phyloP scores from a whole-genome alignment of 1,284 basidiomycete species.

The Irpex sp. region DNA sequence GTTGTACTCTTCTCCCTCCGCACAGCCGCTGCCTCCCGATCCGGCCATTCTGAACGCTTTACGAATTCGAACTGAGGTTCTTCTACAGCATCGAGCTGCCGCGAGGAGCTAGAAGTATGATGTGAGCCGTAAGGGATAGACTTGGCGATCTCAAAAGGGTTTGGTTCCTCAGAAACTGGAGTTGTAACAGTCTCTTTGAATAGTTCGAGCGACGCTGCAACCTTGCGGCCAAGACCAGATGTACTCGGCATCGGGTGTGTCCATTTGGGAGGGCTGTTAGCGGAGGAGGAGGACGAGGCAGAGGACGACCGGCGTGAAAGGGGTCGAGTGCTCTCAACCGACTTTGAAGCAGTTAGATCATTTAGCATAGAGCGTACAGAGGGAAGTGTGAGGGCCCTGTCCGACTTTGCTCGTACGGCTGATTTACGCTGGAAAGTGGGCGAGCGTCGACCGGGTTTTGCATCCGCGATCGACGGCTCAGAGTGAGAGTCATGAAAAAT shows the following conservation, averaged over 20 bases:
- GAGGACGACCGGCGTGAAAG: constrained; percentile 35
- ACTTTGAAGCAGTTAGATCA: constrained; percentile 22
- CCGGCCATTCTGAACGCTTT: constrained; percentile 78
- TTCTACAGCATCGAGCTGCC: constrained; percentile 48
- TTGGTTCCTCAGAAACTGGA: constrained; percentile 38
- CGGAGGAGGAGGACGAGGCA: constrained; percentile 38
- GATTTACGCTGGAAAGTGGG: constrained; percentile 18
- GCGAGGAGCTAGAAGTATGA: constrained; percentile 42
- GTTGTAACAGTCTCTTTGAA: constrained; percentile 68
- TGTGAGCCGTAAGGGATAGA: constrained; percentile 27
- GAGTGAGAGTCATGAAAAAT: constrained; percentile 20
- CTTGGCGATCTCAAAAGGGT: constrained; percentile 26
- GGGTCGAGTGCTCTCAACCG: constrained; percentile 29
- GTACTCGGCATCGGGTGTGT: constrained; percentile 18
- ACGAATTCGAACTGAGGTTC: constrained; percentile 75
- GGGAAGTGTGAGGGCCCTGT: constrained; percentile 26
- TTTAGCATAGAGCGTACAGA: constrained; percentile 23
- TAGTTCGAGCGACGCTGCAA: constrained; percentile 72
- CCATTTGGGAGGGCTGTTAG: constrained; percentile 12
- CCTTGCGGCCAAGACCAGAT: constrained; percentile 68
- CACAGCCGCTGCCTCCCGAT: constrained; percentile 63
- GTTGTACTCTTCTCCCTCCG: constrained; percentile 64
- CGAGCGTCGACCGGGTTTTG: constrained; percentile 19
- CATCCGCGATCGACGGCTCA: constrained; percentile 24
- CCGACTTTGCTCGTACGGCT: constrained; percentile 22